Base-by-base conservation (phyloP, 2,329 filamentous ascomycete species). In the Mycosphaerella sp. region DNA sequence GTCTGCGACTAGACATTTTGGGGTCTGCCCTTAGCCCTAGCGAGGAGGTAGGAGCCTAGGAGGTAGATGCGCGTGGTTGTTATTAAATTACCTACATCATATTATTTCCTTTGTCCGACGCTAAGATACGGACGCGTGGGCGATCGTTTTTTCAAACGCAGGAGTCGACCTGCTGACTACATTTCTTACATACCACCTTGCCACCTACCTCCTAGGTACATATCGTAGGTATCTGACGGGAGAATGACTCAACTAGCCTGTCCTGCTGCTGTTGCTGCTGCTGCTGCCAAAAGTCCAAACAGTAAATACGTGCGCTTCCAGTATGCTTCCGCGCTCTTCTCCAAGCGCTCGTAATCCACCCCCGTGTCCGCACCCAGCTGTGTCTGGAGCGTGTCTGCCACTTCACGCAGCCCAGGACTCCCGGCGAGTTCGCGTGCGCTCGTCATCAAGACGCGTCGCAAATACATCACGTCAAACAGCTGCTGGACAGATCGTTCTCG, bases 251-350 rank as follows among this genome's bases (percentile, higher is more conserved):
- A 48, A 45, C 45, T 48, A 43, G 46, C 46, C 41, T 56, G 48
- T 44, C 31, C 53, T 17, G 14, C 14, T 17, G 14, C 14, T 17
- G 14, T 17, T 17, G 14, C 14, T 17, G 14, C 14, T 17, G 14
- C 14, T 8, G 51, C 50, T 23, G 77, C 78, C 59, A 96, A 72
- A 53, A 95, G 73, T 2, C 87, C 89, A 72, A 96, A 95, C 26
- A 96, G 70, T 59, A 96, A 71, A 68, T 81, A 85, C 9, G 87
- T 93, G 64, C 86, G 82, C 74, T 86, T 88, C 83, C 88, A 93
- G 69, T 93, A 95, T 48, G 91, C 88, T 44, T 78, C 75, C 5
- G 88, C 81, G 12, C 78, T 74, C 69, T 85, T 86, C 61, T 67
- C 70, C 38, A 95, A 69, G 42, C 74, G 70, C 58, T 80, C 80